Evolutionary conservation across 2,329 filamentous ascomycete species (phyloP).

Genomic region (Curvularia spicifera): DNA sequence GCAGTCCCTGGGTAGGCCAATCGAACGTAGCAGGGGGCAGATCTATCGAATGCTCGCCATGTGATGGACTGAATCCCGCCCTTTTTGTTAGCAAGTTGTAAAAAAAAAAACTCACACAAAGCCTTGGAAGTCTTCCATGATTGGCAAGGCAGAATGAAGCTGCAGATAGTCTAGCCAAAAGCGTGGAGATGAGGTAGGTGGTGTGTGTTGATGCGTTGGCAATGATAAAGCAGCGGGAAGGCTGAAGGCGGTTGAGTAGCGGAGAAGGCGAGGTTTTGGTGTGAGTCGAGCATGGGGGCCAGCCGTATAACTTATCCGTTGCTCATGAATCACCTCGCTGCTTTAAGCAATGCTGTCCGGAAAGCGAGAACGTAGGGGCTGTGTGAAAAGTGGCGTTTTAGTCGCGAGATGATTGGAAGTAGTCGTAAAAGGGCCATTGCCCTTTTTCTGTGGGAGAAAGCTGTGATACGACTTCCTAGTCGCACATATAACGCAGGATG

Average conservation of each 20-base stretch:
- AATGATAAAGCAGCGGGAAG: slow-evolving; percentile 2
- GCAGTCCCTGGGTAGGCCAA: background rate
- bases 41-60: no score
- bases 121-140: slow-evolving; percentile 1
- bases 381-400: background rate
- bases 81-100: background rate
- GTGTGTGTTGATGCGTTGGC: background rate
- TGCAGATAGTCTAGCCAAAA: slow-evolving; percentile 1
- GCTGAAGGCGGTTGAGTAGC: background rate
- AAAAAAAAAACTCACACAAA: slow-evolving; percentile 11
- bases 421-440: background rate
- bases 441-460: slow-evolving; percentile 4
- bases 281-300: background rate
- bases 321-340: background rate
- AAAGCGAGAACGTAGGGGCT: background rate
- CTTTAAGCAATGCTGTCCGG: background rate
- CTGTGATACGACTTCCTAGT: background rate
- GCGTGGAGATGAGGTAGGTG: background rate
- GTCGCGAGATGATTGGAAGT: background rate
- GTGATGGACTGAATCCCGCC: no score
- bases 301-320: slow-evolving; percentile 1
- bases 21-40: no score
- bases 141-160: background rate
- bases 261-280: background rate
- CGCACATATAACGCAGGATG: background rate